phyloP scores from a whole-genome alignment of 1,139 yeast species.

The Nakaseomyces uthaithaninus region DNA sequence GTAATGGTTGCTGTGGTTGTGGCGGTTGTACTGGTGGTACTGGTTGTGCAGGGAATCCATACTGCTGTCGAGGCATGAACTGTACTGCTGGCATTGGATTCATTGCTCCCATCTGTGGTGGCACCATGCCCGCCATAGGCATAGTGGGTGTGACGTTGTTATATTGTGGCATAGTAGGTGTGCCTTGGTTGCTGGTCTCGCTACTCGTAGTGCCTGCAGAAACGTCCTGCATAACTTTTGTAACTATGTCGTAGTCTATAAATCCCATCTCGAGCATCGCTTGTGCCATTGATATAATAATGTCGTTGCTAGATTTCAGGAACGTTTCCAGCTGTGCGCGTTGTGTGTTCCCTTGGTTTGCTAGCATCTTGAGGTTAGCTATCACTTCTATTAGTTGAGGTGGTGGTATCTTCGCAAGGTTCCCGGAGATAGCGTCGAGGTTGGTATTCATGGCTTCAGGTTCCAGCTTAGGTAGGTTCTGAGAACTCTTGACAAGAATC shows the following conservation, averaged over 20 bases:
- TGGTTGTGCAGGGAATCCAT: neutral
- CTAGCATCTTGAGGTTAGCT: conserved; percentile 50
- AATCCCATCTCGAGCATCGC: conserved; percentile 71
- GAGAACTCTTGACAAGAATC: conserved; percentile 43
- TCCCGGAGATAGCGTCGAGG: conserved; percentile 37
- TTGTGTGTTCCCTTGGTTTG: conserved; percentile 44
- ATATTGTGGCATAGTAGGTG: neutral
- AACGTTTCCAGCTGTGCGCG: conserved; percentile 39
- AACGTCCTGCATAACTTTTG: conserved; percentile 34
- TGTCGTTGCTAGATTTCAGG: conserved; percentile 47
- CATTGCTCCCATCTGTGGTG: conserved; percentile 8
- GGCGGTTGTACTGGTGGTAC: conserved; percentile 3
- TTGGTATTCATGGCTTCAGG: conserved; percentile 38
- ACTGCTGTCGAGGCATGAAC: conserved; percentile 5
- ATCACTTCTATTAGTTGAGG: conserved; percentile 59
- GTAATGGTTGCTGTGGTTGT: conserved; percentile 7
- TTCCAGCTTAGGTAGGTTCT: conserved; percentile 43
- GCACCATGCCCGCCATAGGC: conserved; percentile 8
- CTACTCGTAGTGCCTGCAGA: conserved; percentile 6
- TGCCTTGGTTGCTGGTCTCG: conserved; percentile 11
- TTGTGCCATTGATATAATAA: conserved; percentile 62
- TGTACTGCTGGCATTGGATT: conserved; percentile 13
- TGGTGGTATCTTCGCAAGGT: conserved; percentile 57
- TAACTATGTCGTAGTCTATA: conserved; percentile 55
- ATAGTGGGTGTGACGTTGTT: neutral